Evolutionary conservation across 2,329 filamentous ascomycete species (phyloP).

Genomic region (Westerdykella sp.): DNA sequence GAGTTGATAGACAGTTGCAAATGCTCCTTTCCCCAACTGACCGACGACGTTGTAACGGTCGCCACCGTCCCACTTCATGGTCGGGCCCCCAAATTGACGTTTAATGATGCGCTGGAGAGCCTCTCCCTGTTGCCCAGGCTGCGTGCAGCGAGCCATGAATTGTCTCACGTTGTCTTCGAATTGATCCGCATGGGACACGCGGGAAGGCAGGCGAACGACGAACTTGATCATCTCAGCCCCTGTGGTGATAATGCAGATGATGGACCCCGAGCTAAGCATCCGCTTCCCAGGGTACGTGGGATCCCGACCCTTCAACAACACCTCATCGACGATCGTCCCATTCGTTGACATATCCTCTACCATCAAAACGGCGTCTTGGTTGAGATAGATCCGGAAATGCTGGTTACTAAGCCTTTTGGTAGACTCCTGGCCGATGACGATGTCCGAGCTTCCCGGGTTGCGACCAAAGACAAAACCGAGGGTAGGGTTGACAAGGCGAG

Average conservation of each 20-base stretch:
- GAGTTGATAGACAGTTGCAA: slow-evolving; percentile 87
- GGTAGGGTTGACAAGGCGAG: slow-evolving; percentile 57
- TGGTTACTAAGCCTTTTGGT: slow-evolving; percentile 77
- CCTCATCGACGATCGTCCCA: slow-evolving; percentile 77
- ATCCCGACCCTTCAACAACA: slow-evolving; percentile 53
- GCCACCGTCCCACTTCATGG: slow-evolving; percentile 78
- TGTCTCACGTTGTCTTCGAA: slow-evolving; percentile 64
- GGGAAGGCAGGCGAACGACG: slow-evolving; percentile 72
- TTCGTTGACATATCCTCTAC: slow-evolving; percentile 94
- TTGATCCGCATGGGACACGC: slow-evolving; percentile 58
- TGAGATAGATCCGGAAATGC: slow-evolving; percentile 94
- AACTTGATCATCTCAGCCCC: slow-evolving; percentile 65
- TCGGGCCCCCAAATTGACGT: slow-evolving; percentile 33
- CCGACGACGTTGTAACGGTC: slow-evolving; percentile 76
- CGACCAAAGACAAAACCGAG: slow-evolving; percentile 84
- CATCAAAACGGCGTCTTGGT: slow-evolving; percentile 80
- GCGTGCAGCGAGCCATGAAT: slow-evolving; percentile 50
- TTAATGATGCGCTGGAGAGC: slow-evolving; percentile 21
- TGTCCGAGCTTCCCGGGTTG: slow-evolving; percentile 64
- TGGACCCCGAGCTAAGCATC: slow-evolving; percentile 65
- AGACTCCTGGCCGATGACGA: slow-evolving; percentile 58
- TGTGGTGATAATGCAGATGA: slow-evolving; percentile 60
- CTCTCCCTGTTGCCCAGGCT: neutral
- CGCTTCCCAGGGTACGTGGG: slow-evolving; percentile 43
- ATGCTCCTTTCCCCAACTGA: slow-evolving; percentile 84